These are phyloP conservation scores for Yamadazyma atmosphaerica DNA, from an alignment of 1,139 yeast genomes.

Conservation along the genomic window DNA sequence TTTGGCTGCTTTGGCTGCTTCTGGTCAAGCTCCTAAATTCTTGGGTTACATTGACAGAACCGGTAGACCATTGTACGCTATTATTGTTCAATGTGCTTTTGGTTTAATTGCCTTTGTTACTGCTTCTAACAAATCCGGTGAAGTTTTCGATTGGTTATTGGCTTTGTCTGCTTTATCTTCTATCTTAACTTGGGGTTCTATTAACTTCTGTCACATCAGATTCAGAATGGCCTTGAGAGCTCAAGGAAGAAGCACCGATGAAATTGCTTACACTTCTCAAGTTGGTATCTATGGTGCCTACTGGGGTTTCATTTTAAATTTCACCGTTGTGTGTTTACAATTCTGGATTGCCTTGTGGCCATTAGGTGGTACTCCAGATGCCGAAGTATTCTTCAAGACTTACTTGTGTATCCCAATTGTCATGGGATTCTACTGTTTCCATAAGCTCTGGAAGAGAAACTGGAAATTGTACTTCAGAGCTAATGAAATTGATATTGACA, in stretches of 20 bases:
- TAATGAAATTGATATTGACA: conserved; percentile 60
- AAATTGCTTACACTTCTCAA: conserved; percentile 68
- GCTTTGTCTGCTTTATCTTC: conserved; percentile 85
- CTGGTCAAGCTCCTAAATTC: conserved; percentile 75
- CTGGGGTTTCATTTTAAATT: conserved; percentile 60
- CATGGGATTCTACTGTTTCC: conserved; percentile 54
- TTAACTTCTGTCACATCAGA: conserved; percentile 73
- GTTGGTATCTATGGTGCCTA: conserved; percentile 71
- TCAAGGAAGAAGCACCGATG: conserved; percentile 65
- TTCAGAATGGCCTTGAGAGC: conserved; percentile 71
- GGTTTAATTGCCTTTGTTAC: conserved; percentile 71
- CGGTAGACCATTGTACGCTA: conserved; percentile 75
- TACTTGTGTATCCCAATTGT: conserved; percentile 66
- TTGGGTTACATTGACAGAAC: conserved; percentile 71
- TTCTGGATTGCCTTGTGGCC: conserved; percentile 80
- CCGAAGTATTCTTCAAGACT: conserved; percentile 57
- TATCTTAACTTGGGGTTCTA: conserved; percentile 81
- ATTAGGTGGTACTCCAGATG: conserved; percentile 55
- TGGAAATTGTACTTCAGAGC: conserved; percentile 50
- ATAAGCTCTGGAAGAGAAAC: conserved; percentile 56
- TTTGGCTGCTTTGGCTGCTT: conserved; percentile 75
- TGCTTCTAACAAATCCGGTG: conserved; percentile 62
- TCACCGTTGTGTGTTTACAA: conserved; percentile 72
- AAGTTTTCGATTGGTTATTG: conserved; percentile 77
- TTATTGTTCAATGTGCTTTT: conserved; percentile 52